Base-by-base conservation (phyloP, 768 basidiomycete species). In the Mycena vitilis region DNA sequence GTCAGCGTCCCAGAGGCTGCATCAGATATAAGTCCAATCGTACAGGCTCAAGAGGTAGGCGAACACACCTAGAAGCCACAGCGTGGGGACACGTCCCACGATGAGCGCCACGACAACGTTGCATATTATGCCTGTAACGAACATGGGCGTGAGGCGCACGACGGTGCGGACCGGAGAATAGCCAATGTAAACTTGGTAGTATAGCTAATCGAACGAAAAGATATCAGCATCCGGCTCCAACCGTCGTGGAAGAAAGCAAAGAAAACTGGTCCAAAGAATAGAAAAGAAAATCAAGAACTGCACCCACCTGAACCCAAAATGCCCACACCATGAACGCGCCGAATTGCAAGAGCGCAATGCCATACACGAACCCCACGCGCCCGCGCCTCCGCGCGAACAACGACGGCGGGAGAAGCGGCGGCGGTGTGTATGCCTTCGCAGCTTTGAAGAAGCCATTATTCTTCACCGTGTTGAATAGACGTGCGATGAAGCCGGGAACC, bases 101-200 rank as follows among this genome's bases (percentile, higher is more conserved):
- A 85, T 74, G 44, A 87, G 61, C 2, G 86, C 88, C 23, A 89
- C 83, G 58, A 87, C 67, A 57, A 87, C 70, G 75, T 88, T 90
- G 71, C 85, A 86, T 2, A 82, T 20, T 11, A 83, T 69, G 11
- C 89, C 89, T 30, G 80, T 81, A 37, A 89, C 72, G 36, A 82
- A 81, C 87, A 89, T 88, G 15, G 89, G 89, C 1, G 88, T 62
- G 45, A 90, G 76, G 8, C 89, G 84, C 49, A 88, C 58, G 81
- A 89, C 88, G 0, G 87, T 82, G 3, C 77, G 76, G 8, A 90
- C 76, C 0, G 89, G 88, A 1, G 76, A 79, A 6, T 87, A 78
- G 0, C 77, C 68, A 10, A 81, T 69, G 75, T 85, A 89, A 40
- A 82, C 78, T 71, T 90, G 89, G 71, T 90, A 90, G 74, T 83